Evolutionary conservation across 2,329 filamentous ascomycete genomes (phyloP).

Genomic region (Pseudopithomyces maydicus): DNA sequence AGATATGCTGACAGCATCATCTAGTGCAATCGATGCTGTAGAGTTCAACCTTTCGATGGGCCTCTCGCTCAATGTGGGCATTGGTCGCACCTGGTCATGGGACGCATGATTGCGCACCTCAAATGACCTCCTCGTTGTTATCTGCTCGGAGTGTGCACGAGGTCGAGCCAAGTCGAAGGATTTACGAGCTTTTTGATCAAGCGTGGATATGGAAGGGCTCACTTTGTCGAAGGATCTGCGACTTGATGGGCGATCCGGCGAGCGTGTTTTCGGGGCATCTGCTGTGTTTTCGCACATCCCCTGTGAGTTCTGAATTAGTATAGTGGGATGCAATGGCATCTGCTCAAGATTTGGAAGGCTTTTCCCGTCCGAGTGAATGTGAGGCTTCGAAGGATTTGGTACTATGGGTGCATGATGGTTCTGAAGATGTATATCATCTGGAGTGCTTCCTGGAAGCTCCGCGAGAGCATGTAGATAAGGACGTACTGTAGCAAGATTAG

Average conservation of each 20-base stretch:
- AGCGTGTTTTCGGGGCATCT: neutral
- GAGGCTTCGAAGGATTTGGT: neutral
- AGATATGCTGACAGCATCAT: constrained; percentile 14
- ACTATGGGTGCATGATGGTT: constrained; percentile 15
- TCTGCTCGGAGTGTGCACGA: constrained; percentile 10
- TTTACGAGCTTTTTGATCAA: neutral
- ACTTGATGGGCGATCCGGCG: neutral
- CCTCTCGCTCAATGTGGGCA: constrained; percentile 18
- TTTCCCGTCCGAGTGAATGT: too few species aligned
- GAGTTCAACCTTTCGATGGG: constrained; percentile 25
- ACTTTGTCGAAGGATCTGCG: constrained; percentile 11
- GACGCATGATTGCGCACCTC: constrained; percentile 10
- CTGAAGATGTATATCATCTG: constrained; percentile 22
- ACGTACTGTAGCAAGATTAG: constrained; percentile 15
- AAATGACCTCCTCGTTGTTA: constrained; percentile 4
- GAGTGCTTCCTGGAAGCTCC: constrained; percentile 36
- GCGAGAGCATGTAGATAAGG: constrained; percentile 23
- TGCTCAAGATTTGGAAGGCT: too few species aligned
- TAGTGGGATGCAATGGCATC: too few species aligned
- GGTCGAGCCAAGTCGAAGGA: constrained; percentile 9
- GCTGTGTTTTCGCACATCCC: neutral
- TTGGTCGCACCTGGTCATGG: constrained; percentile 10
- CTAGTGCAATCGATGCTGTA: constrained; percentile 16
- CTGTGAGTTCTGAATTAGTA: too few species aligned
- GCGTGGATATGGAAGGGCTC: neutral